Base-by-base conservation (phyloP, 345 rosid genomes). In the Combretum micranthum region DNA sequence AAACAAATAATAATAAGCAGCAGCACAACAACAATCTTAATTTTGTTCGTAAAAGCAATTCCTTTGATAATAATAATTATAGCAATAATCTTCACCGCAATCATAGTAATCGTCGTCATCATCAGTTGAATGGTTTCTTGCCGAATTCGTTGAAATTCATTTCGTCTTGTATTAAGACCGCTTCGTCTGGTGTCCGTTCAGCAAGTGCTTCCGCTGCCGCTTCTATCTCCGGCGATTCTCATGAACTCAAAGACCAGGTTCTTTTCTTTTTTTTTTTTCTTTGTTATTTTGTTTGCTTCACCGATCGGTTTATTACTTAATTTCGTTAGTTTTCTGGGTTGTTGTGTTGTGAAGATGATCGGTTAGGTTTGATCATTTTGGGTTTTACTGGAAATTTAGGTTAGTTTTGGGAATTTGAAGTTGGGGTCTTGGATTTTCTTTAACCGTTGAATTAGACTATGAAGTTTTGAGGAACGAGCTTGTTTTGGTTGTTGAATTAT, bases 141-240 rank as follows among this genome's bases (percentile, higher is more conserved):
- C 97, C 97, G 1, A 78, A 67, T 77, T 89, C 97, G 13, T 61
- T 89, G 59, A 93, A 80, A 69, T 86, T 93, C 69, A 83, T 93
- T 59, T 93, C 97, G 16, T 83, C 94, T 13, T 93, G 87, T 42
- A 70, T 93, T 59, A 80, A 81, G 64, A 86, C 97, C 45, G 98
- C 98, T 50, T 92, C 98, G 46, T 84, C 96, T 42, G 96, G 98
- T 50, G 98, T 92, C 19, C 86, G 94, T 44, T 81, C 96, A 49
- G 96, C 95, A 49, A 74, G 83, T 42, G 88, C 90, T 18, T 83
- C 97, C 23, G 90, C 83, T 42, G 87, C 98, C 55, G 84, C 95
- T 16, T 88, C 98, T 9, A 76, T 92, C 44, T 75, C 97, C 39
- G 63, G 88, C 9, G 91, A 84, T 61, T 57, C 72, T 0, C 75